Base-by-base conservation (phyloP, 108 stramenopile species). In the Pseudonitzschia pungens region DNA sequence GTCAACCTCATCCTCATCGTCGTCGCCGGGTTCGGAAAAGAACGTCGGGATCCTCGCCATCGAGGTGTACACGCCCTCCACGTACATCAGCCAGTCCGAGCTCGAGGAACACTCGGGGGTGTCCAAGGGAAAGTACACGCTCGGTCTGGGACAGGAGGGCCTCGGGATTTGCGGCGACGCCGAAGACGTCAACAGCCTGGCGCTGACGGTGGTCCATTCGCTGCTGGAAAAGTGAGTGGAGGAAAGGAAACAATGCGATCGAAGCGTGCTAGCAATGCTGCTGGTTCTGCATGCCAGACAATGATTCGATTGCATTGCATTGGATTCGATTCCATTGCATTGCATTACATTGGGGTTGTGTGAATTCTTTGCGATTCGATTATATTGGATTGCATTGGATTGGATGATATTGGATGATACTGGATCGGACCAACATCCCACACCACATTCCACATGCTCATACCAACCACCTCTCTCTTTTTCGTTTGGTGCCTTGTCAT, bases 21-120 rank as follows among this genome's bases (percentile, higher is more conserved):
- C 59, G 33, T 44, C 58, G 42, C n/a, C 18, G 50, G 48, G 52
- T 22, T 48, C 5, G n/a, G 18, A 67, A n/a, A 81, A 90, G 53
- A 92, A 97, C 76, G 94, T 99, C 22, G 98, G 98, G 58, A 98
- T 99, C 73, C 81, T 99, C 10, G 98, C 92, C 62, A 83, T 97
- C 62, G 98, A 97, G 77, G 83, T 94, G 15, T 99, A 99, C 87
- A 95, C 93, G 48, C 98, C 98, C 29, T 89, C 87, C 26, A 97
- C 97, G 1, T 98, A 90, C 77, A 89, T 99, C 50, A 56, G 76
- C 4, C 97, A 98, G 90, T 70, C 84, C 29, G 89, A 88, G 22
- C 77, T 99, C 28, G 99, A 99, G 74, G 70, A 87, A 70, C 94
- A 96, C 67, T 80, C 94, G 22, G 95, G 94, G 42, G 92, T 97